These are phyloP conservation scores for Clarireedia paspali DNA, from an alignment of 2,329 filamentous ascomycete species.

Conservation along the genomic window DNA sequence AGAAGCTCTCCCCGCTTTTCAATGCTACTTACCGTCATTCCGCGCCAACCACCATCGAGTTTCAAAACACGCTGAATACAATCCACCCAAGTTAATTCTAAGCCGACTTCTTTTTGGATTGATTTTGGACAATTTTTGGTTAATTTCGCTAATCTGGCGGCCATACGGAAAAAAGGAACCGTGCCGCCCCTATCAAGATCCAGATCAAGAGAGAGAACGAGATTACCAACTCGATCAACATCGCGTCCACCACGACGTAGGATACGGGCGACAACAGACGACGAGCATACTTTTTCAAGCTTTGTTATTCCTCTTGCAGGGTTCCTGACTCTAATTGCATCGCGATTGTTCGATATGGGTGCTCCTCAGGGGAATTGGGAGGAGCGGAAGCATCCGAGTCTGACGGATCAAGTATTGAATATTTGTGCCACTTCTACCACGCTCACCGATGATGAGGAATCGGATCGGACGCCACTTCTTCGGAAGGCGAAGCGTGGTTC, in stretches of 20 bases:
- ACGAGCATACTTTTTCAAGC: slow-evolving; percentile 10
- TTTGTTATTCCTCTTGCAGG: slow-evolving; percentile 19
- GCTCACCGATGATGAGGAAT: slow-evolving; percentile 3
- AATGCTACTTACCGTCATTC: neutral
- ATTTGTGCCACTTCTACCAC: neutral
- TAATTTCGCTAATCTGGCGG: slow-evolving; percentile 5
- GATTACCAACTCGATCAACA: neutral
- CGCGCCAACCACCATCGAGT: neutral
- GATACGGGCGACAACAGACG: slow-evolving; percentile 1
- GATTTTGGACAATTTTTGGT: neutral
- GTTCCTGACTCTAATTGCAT: slow-evolving; percentile 14
- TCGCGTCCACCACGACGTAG: neutral
- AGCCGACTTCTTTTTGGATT: neutral
- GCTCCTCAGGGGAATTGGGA: slow-evolving; percentile 4
- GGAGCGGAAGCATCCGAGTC: neutral
- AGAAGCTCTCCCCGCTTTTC: slow-evolving; percentile 18
- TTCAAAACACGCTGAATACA: neutral
- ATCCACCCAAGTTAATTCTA: neutral
- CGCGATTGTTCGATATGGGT: slow-evolving; percentile 22
- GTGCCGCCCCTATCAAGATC: neutral
- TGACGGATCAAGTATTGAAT: neutral
- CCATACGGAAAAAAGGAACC: neutral
- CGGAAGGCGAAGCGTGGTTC: slow-evolving; percentile 7
- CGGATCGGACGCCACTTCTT: slow-evolving; percentile 21
- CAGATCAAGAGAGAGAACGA: neutral